Evolutionary conservation across 306 rosid species (phyloP).

Genomic region (Casuarina cunninghamiana): DNA sequence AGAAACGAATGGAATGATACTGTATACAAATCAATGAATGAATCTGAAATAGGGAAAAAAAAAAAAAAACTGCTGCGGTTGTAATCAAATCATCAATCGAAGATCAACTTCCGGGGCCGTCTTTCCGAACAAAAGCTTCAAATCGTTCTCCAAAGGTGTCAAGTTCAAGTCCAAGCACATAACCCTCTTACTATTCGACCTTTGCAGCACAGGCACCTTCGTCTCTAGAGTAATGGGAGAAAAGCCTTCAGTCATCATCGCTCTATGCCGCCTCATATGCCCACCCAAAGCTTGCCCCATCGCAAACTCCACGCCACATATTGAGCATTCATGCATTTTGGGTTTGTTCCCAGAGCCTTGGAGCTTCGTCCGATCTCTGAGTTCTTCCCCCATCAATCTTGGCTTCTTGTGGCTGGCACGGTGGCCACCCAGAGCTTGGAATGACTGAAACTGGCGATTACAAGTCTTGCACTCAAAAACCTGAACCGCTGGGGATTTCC

Average conservation of each 20-base stretch:
- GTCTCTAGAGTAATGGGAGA: slow-evolving; percentile 22
- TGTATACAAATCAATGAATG: not conserved
- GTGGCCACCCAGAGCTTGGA: slow-evolving; percentile 94
- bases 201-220: slow-evolving; percentile 48
- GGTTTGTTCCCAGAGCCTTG: slow-evolving; percentile 24
- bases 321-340: slow-evolving; percentile 58
- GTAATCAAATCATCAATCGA: slow-evolving; percentile 27
- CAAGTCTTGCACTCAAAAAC: slow-evolving; percentile 79
- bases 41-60: not conserved
- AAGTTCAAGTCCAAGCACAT: slow-evolving; percentile 70
- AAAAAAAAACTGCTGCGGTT: not conserved
- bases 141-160: slow-evolving; percentile 81
- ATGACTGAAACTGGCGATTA: slow-evolving; percentile 66
- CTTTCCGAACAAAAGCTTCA: slow-evolving; percentile 59
- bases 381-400: slow-evolving; percentile 19
- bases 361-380: slow-evolving; percentile 15
- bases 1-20: not conserved
- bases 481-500: not conserved
- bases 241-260: slow-evolving; percentile 22
- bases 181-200: slow-evolving; percentile 53
- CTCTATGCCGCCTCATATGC: slow-evolving; percentile 79
- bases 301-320: slow-evolving; percentile 65
- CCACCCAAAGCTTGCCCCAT: slow-evolving; percentile 92
- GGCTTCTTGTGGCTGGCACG: slow-evolving; percentile 75
- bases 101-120: slow-evolving; percentile 49